These are phyloP conservation scores for Chlamydomonas incerta DNA, from an alignment of 139 green algal species.

Conservation along the genomic window DNA sequence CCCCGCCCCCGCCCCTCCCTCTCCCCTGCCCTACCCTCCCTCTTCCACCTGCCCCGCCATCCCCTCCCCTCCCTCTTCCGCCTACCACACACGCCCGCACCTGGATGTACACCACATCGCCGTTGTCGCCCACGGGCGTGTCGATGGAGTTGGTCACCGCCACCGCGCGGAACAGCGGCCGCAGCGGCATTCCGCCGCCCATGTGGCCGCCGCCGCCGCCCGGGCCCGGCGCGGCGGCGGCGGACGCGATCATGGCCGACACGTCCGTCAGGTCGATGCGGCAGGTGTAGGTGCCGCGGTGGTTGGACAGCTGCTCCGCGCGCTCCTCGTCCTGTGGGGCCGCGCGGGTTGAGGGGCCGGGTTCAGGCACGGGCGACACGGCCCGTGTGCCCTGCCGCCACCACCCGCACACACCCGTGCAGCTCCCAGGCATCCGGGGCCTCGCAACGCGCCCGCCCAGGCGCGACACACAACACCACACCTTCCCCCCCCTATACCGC, in stretches of 20 bases:
- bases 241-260: background rate
- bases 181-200: background rate
- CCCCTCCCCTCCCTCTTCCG: no score
- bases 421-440: no score
- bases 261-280: constrained; percentile 12
- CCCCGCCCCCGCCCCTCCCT: no score
- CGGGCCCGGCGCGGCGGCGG: background rate
- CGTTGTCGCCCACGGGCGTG: background rate
- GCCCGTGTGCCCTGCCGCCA: no score
- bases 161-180: constrained; percentile 28
- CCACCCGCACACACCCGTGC: no score
- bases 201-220: no score
- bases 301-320: constrained; percentile 4
- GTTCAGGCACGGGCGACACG: no score
- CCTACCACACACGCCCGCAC: background rate
- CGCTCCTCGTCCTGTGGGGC: constrained; percentile 14
- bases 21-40: no score
- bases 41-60: background rate
- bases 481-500: background rate
- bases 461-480: no score
- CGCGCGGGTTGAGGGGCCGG: no score
- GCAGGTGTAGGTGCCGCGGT: constrained; percentile 29
- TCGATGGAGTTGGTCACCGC: constrained; percentile 38
- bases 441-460: no score
- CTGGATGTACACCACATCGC: background rate